Percentiles rank a stretch among this genome's conserved stretches.
These are phyloP conservation scores for Xylariaceae sp. DNA, from an alignment of 2,329 filamentous ascomycete species.

Conservation along the genomic window DNA sequence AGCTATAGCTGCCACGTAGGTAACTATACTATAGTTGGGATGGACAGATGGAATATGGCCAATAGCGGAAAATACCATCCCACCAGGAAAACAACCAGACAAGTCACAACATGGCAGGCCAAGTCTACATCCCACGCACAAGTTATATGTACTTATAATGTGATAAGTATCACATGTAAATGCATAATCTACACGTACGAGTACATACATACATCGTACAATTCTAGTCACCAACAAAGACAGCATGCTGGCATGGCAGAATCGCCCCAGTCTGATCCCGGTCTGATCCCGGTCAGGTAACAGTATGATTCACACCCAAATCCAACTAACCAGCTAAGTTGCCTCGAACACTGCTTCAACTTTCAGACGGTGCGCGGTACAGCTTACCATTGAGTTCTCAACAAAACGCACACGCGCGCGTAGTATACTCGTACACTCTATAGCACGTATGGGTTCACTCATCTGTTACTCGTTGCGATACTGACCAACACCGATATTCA, in stretches of 20 bases:
- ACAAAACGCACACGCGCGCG: not conserved
- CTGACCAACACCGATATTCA: not conserved
- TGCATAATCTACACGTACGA: slow-evolving; percentile 5
- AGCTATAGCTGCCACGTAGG: too few species aligned
- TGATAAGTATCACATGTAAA: too few species aligned
- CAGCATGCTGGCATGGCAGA: too few species aligned
- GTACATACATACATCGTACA: not conserved
- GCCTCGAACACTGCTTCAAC: too few species aligned
- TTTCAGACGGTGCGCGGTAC: too few species aligned
- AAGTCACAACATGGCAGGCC: not conserved
- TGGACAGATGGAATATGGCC: slow-evolving; percentile 6
- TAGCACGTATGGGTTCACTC: not conserved
- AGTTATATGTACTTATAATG: slow-evolving; percentile 27
- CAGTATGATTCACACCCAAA: not conserved
- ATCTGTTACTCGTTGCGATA: not conserved
- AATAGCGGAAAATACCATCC: slow-evolving; percentile 1
- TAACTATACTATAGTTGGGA: too few species aligned
- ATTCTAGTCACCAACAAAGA: not conserved
- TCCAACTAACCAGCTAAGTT: not conserved
- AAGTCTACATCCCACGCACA: slow-evolving; percentile 12
- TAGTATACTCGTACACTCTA: not conserved
- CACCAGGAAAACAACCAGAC: not conserved
- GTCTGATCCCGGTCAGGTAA: too few species aligned
- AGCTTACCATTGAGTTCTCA: too few species aligned
- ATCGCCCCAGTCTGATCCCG: too few species aligned